Evolutionary conservation across 108 stramenopile genomes (phyloP), one percentile per base, ranked within the genome.

Genomic region (Nitzschia palea): DNA sequence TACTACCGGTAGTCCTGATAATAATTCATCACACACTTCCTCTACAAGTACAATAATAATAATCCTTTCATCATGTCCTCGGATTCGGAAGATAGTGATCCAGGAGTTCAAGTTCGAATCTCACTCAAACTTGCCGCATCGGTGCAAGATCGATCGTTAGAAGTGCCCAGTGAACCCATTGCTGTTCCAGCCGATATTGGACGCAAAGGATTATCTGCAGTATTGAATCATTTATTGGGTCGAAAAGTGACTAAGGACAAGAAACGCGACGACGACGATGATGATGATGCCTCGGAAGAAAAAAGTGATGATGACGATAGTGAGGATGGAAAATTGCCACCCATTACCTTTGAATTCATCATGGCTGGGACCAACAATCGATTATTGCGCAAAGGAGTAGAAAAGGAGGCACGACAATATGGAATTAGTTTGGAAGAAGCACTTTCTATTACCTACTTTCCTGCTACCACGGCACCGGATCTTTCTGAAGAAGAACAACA

Each of bases 161-260:
- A 80, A 32, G 80, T 94, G 20, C 88, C 93, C 3, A 35, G 76
- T 0, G 88, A 91, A 25, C 80, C 86, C 47, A 89, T 94, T 52
- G 88, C 90, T 34, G 87, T 94, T 12, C 93, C 93, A 17, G 67
- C 86, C 25, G 55, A 72, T 44, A 76, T 89, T 58, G 83, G 88
- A 8, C 83, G 86, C n/a, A 81, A 80, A 28, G 93, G 93, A 18
- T 68, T 94, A 30, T 83, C 85, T 2, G 88, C 89, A 5, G 80
- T 91, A 8, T 31, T 85, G 40, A 85, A 85, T 71, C 80, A 85
- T 62, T 71, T 85, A 40, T 36, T 85, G 55, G 84, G 68, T 44
- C 71, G 82, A 48, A 37, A 57, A 6, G 50, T 70, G 27, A 44
- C 17, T 17, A 52, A 43, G 4, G 68, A 76, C 6, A 53, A 59